Base-by-base conservation (phyloP, 768 basidiomycete species). In the Rhodosporidiobolus sp. region DNA sequence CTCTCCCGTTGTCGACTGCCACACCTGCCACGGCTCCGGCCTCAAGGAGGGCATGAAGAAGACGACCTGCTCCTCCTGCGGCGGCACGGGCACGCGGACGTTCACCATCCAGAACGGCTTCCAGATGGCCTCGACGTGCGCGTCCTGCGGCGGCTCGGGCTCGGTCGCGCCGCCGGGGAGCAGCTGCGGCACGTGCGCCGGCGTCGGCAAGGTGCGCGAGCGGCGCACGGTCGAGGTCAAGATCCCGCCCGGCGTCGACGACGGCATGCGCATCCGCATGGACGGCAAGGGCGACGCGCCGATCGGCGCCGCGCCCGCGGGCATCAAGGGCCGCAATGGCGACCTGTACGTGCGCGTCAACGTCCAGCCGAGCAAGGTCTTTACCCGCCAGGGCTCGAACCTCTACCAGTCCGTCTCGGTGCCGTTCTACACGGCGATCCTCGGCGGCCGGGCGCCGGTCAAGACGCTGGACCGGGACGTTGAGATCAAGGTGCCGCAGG, bases 391-490 rank as follows among this genome's bases (percentile, higher is more conserved):
- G 82, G 96, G 96, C 28, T 85, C 87, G 64, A 92, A 95, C 81
- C 83, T 99, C 32, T 90, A 94, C 81, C 91, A 97, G 79, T 88
- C 90, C 77, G 90, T 90, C 34, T 87, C 88, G 64, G 90, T 99
- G 72, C 94, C 96, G 30, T 84, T 98, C 77, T 91, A 98, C 79
- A 86, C 86, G 14, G 96, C 96, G 16, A 83, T 99, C 57, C 85
- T 98, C n/a, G 96, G 96, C 26, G 96, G 95, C 43, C 87, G 87
- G 77, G 89, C 94, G 56, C 87, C 92, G 43, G 90, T 99, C 35
- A 93, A 94, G 34, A 99, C 96, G 55, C 84, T 98, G 28, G 94
- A 98, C 72, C 92, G 94, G 34, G 92, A 96, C 56, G 93, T 97
- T 2, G 94, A 97, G 69, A 91, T 98, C 54, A 89, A 90, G 75